Conservation (phyloP, 2,329 filamentous ascomycete species). For the Xylaria multiplex region DNA sequence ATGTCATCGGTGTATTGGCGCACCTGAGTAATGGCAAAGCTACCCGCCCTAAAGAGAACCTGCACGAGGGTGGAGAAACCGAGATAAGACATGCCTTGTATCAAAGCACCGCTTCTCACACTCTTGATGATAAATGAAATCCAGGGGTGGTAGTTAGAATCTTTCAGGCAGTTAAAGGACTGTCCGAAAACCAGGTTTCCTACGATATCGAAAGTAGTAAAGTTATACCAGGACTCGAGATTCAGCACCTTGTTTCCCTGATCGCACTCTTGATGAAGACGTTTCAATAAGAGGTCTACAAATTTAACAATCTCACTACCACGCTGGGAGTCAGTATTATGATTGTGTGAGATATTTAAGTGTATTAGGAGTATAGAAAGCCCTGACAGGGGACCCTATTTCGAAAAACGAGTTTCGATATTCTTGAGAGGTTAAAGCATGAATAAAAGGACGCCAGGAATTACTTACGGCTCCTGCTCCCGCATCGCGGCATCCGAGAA, state of each 20-base stretch:
- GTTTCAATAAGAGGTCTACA: constrained; percentile 54
- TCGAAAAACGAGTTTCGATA: not conserved
- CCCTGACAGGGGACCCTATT: not conserved
- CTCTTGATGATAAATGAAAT: constrained; percentile 48
- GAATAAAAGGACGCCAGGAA: not conserved
- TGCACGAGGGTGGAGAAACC: constrained; percentile 41
- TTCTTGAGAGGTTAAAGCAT: not conserved
- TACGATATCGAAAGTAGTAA: constrained; percentile 47
- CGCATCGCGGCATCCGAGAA: constrained; percentile 47
- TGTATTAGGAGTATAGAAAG: not conserved
- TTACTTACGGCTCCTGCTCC: constrained; percentile 42
- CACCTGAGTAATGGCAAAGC: constrained; percentile 32
- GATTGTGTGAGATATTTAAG: not conserved
- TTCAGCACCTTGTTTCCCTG: constrained; percentile 43
- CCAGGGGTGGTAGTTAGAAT: constrained; percentile 49
- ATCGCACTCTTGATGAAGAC: constrained; percentile 49
- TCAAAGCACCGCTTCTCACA: constrained; percentile 42
- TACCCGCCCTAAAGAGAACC: constrained; percentile 33
- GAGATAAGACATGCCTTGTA: constrained; percentile 39
- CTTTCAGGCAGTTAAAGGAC: constrained; percentile 53
- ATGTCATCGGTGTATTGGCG: constrained; percentile 40
- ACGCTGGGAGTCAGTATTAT: not conserved
- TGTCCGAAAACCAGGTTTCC: constrained; percentile 54
- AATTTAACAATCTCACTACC: constrained; percentile 50
- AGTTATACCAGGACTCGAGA: constrained; percentile 54